A percentile compares a stretch with the other conserved stretches of the same genome.
phyloP scores from a whole-genome alignment of 179 eudicot genomes.

The Sideroxylon spinosum region DNA sequence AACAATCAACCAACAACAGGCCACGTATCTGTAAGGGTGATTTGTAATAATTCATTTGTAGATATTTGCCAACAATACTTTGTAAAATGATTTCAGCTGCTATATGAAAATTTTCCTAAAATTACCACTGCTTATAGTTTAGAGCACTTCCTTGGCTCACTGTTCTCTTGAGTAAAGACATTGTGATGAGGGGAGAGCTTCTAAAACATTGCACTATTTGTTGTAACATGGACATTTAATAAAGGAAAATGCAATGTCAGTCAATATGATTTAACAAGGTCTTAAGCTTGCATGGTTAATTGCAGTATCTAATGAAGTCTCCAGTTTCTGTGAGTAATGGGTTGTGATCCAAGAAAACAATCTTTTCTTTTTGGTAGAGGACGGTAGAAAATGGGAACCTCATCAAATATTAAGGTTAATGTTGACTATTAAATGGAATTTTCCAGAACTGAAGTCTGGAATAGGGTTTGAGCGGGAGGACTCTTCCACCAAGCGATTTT shows the following conservation, averaged over 20 bases:
- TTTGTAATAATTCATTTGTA: not conserved
- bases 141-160: not conserved
- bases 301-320: not conserved
- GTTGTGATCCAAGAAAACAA: not conserved
- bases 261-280: not conserved
- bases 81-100: not conserved
- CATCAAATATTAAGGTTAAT: not conserved
- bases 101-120: not conserved
- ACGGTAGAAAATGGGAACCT: not conserved
- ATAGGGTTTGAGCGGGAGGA: no score
- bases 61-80: not conserved
- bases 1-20: not conserved
- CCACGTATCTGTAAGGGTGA: not conserved
- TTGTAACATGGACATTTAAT: slow-evolving; percentile 8
- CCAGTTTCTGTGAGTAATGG: not conserved
- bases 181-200: not conserved
- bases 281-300: not conserved
- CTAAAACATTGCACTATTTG: not conserved
- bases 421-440: not conserved
- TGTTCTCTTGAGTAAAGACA: not conserved
- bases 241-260: not conserved
- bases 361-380: not conserved
- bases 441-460: no score
- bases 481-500: no score
- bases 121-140: not conserved